Base-by-base conservation (phyloP, 2,329 filamentous ascomycete species). In the Claviceps humidiphila region DNA sequence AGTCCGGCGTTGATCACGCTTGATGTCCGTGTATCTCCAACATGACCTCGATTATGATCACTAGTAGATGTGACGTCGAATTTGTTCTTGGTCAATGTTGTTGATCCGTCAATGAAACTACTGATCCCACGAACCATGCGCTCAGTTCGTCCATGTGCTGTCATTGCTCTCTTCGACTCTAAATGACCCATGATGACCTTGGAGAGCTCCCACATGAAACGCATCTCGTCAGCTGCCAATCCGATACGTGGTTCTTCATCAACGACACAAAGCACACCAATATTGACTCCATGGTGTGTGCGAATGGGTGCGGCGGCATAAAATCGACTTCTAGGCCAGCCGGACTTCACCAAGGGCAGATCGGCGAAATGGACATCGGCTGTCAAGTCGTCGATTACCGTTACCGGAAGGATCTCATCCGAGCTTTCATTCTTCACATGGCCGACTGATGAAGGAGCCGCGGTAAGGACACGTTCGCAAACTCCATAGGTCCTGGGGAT, bases 281-380 rank as follows among this genome's bases (percentile, higher is more conserved):
- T 69, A 51, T 66, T 65, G 55, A 68, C 60, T 16, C 64, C 66
- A 4, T 58, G 53, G 3, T 57, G 59, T 0, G 61, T 63, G 0
- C 63, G 61, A n/a, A 69, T 67, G 5, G 67, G 66, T 0, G 68
- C 64, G 4, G 60, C 65, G 0, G 64, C 63, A 44, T 67, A 69
- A 52, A 69, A 69, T 0, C 60, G 59, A 30, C 26, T 39, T 13
- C 57, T 54, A 1, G 56, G 51, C 0, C 60, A 57, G 17, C 57
- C 53, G 2, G 48, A 49, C 4, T 52, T 50, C 9, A 61, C 55
- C 14, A 58, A 60, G 1, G 56, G 50, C 16, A 58, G 55, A 20
- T 54, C 34, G 16, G 53, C 53, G 51, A 65, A 67, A 4, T 62
- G 61, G 8, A 55, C 24, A 43, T 70, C 64, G 1, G 42, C 40